Conservation (phyloP, 768 basidiomycete species). For the Boletus subcaerulescens region DNA sequence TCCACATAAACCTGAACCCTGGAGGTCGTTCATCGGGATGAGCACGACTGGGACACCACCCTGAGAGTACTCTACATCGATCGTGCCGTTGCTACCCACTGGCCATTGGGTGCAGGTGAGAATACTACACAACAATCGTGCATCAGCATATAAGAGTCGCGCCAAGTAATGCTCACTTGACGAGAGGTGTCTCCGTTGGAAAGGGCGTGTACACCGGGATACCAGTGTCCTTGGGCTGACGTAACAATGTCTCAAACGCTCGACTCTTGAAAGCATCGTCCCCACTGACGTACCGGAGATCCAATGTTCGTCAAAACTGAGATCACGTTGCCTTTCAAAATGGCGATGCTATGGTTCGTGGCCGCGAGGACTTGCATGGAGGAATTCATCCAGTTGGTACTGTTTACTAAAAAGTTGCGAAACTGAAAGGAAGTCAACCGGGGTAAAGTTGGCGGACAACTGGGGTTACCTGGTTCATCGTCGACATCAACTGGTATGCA, state of each 20-base stretch:
- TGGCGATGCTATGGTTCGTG: constrained; percentile 51
- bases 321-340: constrained; percentile 63
- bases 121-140: constrained; percentile 38
- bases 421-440: constrained; percentile 36
- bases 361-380: constrained; percentile 50
- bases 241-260: background rate
- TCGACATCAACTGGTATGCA: constrained; percentile 55
- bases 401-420: constrained; percentile 62
- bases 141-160: background rate
- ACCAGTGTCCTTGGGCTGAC: constrained; percentile 54
- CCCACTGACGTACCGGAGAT: constrained; percentile 48
- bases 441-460: background rate
- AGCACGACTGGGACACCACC: constrained; percentile 64
- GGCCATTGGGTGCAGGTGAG: constrained; percentile 65
- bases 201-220: constrained; percentile 60
- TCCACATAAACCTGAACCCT: constrained; percentile 40
- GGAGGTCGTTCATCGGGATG: constrained; percentile 37
- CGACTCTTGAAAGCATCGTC: background rate
- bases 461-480: constrained; percentile 51
- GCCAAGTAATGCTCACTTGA: constrained; percentile 45
- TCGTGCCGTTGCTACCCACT: constrained; percentile 61
- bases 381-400: constrained; percentile 49
- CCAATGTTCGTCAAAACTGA: constrained; percentile 70
- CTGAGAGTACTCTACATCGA: constrained; percentile 59
- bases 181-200: constrained; percentile 43